Conservation (phyloP, 1,139 yeast species). For the Candida smagusa region DNA sequence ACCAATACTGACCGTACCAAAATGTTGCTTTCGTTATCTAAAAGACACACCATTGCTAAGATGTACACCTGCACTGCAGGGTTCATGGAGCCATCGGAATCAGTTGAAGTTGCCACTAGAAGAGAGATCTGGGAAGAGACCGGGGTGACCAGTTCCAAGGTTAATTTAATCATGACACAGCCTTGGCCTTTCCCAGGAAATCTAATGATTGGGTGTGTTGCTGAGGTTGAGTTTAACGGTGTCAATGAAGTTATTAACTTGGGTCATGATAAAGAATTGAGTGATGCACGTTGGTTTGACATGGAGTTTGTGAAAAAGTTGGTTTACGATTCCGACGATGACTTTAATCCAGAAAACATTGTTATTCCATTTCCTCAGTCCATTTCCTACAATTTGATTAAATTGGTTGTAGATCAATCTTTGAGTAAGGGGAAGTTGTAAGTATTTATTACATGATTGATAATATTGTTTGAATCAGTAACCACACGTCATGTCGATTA, state of each 20-base stretch:
- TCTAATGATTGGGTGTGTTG: conserved; percentile 90
- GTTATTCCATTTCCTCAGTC: conserved; percentile 41
- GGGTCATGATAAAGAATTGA: conserved; percentile 80
- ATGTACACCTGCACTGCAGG: conserved; percentile 91
- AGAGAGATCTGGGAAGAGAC: conserved; percentile 96
- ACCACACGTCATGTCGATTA: too few relatives aligned
- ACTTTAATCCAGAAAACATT: conserved; percentile 38
- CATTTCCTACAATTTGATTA: conserved; percentile 41
- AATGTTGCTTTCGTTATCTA: conserved; percentile 69
- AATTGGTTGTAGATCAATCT: conserved; percentile 43
- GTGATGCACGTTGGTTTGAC: conserved; percentile 83
- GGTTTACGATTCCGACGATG: conserved; percentile 28
- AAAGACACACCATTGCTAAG: conserved; percentile 42
- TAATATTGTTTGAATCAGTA: too few relatives aligned
- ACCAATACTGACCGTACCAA: conserved; percentile 59
- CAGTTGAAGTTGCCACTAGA: conserved; percentile 81
- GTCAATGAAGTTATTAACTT: conserved; percentile 59
- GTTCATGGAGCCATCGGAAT: conserved; percentile 92
- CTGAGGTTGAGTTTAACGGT: conserved; percentile 60
- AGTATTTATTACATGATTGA: not conserved
- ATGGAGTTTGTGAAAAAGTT: conserved; percentile 47
- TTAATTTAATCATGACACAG: conserved; percentile 66
- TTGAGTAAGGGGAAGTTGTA: conserved; percentile 7
- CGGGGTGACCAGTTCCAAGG: conserved; percentile 66
- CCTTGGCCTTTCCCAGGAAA: conserved; percentile 98